phyloP scores from a whole-genome alignment of 2,329 filamentous ascomycete species.

The Phaeosphaeriaceae sp. region DNA sequence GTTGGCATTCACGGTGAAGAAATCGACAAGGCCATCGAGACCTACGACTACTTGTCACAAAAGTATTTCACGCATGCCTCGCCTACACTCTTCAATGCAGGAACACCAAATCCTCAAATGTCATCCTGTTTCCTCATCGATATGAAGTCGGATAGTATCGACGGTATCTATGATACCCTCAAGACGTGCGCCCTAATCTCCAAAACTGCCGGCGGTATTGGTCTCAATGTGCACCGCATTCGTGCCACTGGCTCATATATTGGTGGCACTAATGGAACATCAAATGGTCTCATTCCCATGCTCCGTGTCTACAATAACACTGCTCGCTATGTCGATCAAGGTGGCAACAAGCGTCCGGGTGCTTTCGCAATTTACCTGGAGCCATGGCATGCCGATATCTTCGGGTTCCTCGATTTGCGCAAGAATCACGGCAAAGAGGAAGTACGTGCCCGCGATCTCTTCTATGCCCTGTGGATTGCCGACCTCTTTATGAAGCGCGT shows the following conservation, averaged over 20 bases:
- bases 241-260: conserved; percentile 98
- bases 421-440: conserved; percentile 99
- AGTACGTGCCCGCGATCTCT: conserved; percentile 93
- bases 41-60: conserved; percentile 98
- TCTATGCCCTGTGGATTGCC: conserved; percentile 97
- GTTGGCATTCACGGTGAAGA: conserved; percentile 96
- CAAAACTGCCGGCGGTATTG: conserved; percentile 98
- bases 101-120: conserved; percentile 91
- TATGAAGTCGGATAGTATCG: conserved; percentile 99
- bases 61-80: conserved; percentile 99
- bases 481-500: conserved; percentile 99
- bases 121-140: conserved; percentile 99
- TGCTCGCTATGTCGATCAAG: conserved; percentile 96
- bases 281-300: conserved; percentile 97
- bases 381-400: conserved; percentile 98
- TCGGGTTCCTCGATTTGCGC: conserved; percentile 94
- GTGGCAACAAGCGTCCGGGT: conserved; percentile 98
- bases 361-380: conserved; percentile 99
- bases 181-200: conserved; percentile 99
- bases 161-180: conserved; percentile 98
- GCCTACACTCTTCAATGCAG: conserved; percentile 96
- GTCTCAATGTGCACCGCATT: conserved; percentile 94
- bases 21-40: conserved; percentile 93
- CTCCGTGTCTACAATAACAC: conserved; percentile 99
- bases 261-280: conserved; percentile 95